Evolutionary conservation across 495 filamentous ascomycete genomes (phyloP), one percentile per base, ranked within the genome.

Genomic region (Gamarada debralockiae): DNA sequence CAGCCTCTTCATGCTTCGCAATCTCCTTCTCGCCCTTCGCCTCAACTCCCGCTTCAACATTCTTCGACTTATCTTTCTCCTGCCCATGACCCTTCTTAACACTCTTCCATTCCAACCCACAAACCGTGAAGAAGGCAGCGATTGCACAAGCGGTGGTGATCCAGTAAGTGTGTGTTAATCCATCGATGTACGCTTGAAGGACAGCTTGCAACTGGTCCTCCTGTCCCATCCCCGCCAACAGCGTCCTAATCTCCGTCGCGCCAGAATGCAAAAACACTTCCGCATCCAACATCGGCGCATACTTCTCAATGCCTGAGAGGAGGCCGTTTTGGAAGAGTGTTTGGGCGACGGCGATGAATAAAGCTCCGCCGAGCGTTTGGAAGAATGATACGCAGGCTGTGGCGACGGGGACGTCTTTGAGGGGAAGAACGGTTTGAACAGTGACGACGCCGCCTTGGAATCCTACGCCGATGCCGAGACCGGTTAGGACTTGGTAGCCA

Each of bases 281-380:
- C 25, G 58, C 49, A 4, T 50, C 45, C 4, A 57, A 44, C 6
- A 46, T n/a, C 8, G 57, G 57, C 0, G 57, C 57, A 21, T 59
- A 48, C 14, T 52, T 59, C 20, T 51, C 12, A 21, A 59, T 52
- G 8, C 52, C 52, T 3, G 9, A n/a, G 1, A 59, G 24, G 3
- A 59, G 50, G 13, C 24, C 52, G 15, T 78, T 80, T 51, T 75
- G 73, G 56, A 85, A 76, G n/a, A 87, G 69, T 47, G 80, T 83
- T 54, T 87, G 73, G 1, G 74, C 81, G 23, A 85, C 72, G 0
- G 75, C 72, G 34, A 81, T 66, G 58, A 87, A 86, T 29, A 89
- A 59, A 5, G 84, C 76, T 43, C 79, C 82, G 14, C 81, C 76
- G 17, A 77, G 45, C 3, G 68, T 71, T 57, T 67, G 66, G 44